These are phyloP conservation scores for Vachellia pachyceras DNA, from an alignment of 306 rosid species.

Conservation along the genomic window DNA sequence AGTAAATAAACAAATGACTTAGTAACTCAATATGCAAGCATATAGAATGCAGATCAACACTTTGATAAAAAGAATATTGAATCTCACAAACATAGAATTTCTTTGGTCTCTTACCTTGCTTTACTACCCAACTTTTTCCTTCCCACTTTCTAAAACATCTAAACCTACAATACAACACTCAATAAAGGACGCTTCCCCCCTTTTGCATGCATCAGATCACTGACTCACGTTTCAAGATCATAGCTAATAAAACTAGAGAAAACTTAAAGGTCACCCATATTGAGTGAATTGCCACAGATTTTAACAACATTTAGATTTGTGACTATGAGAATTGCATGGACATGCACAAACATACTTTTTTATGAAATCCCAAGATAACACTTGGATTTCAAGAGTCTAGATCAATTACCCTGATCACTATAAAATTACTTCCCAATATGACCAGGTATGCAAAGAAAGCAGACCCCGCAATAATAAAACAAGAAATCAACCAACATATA, in stretches of 20 bases:
- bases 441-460: slow-evolving; percentile 19
- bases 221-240: background rate
- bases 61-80: background rate
- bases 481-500: background rate
- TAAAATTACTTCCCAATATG: slow-evolving; percentile 5
- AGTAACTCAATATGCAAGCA: background rate
- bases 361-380: background rate
- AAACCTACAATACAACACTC: background rate
- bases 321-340: background rate
- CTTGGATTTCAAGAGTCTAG: background rate
- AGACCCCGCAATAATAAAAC: background rate
- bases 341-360: background rate
- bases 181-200: background rate
- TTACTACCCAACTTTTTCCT: background rate
- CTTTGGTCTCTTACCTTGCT: background rate
- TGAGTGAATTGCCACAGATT: background rate
- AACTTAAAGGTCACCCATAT: background rate
- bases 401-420: slow-evolving; percentile 15
- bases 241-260: background rate
- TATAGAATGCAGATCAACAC: background rate
- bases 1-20: background rate
- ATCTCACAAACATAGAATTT: background rate
- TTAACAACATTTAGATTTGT: background rate
- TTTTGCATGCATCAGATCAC: background rate
- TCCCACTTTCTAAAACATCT: background rate